These are phyloP conservation scores for Geotrichum klebahnii DNA, from an alignment of 1,139 yeast species.

Conservation along the genomic window DNA sequence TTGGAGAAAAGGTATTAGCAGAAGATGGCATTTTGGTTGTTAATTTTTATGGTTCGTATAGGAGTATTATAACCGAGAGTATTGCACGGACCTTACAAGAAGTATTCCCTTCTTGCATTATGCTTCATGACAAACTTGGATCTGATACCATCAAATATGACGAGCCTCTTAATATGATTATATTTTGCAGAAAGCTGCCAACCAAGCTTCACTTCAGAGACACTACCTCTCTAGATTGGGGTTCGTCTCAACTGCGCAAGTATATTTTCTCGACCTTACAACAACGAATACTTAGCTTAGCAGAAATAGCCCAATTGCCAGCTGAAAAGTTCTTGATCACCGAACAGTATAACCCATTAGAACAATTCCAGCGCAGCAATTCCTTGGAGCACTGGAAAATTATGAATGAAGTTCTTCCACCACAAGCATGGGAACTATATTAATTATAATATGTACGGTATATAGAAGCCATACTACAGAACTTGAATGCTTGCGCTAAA, in stretches of 20 bases:
- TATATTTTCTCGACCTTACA: conserved; percentile 5
- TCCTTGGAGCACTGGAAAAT: conserved; percentile 3
- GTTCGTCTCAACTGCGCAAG: conserved; percentile 6
- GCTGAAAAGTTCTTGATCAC: neutral
- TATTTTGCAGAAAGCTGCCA: conserved; percentile 5
- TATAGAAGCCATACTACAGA: too few species aligned
- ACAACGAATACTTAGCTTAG: neutral
- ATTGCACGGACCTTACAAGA: neutral
- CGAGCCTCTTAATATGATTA: conserved; percentile 8
- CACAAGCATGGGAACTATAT: conserved; percentile 9
- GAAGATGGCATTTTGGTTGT: conserved; percentile 14
- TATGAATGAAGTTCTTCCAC: conserved; percentile 7
- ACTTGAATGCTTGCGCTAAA: too few species aligned
- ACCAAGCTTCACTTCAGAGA: neutral
- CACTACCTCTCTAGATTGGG: neutral
- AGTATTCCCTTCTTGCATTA: conserved; percentile 11
- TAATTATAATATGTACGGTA: neutral
- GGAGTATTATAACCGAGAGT: neutral
- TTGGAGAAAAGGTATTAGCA: conserved; percentile 1
- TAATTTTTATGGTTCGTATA: conserved; percentile 8
- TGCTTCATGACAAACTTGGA: conserved; percentile 13
- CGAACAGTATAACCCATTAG: neutral
- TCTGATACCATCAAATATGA: neutral
- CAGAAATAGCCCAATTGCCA: neutral
- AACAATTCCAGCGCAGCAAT: neutral